Base-by-base conservation (phyloP, 2,329 filamentous ascomycete species). In the Eutypella sp. region DNA sequence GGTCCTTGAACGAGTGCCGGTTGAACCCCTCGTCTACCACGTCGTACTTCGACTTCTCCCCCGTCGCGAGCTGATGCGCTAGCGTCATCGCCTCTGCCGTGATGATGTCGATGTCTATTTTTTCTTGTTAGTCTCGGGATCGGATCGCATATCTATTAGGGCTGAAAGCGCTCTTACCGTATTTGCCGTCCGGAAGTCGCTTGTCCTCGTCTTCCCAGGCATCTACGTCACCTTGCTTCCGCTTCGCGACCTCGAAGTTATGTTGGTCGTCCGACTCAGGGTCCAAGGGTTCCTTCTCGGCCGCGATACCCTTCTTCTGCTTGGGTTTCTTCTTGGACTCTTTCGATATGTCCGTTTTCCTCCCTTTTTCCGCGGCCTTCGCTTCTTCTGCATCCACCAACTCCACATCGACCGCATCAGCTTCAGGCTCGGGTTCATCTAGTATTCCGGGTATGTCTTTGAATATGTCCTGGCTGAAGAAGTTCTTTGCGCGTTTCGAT, bases 1-100 rank as follows among this genome's bases (percentile, higher is more conserved):
- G 78, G 63, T 97, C 92, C 42, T 91, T 89, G 73, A 96, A 91
- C 3, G 90, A 81, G 63, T 86, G 88, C 66, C 89, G 93, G 74
- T 96, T 96, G 78, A 93, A 99, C 34, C 84, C 85, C 50, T 97
- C 92, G 60, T 99, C 95, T 39, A 92, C 72, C 5, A 96, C 72
- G 56, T 96, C 89, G 45, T 85, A 69, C 39, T 81, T 85, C 1
- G 84, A 87, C 66, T 85, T 91, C 63, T 92, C 79, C 38, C 92
- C 92, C 0, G 86, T 89, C 3, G 91, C 93, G 48, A 99, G 84
- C 61, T 89, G 81, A 54, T 97, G 93, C 1, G 93, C 95, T 15
- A 99, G 78, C 1, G 92, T 95, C 93, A 99, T 99, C 53, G 95
- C 93, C 73, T 99, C 93, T 5, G 90, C 93, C n/a, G 93, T 99